Conservation (phyloP, 1,139 yeast species). For the Nadsonia starkeyi-henricii region DNA sequence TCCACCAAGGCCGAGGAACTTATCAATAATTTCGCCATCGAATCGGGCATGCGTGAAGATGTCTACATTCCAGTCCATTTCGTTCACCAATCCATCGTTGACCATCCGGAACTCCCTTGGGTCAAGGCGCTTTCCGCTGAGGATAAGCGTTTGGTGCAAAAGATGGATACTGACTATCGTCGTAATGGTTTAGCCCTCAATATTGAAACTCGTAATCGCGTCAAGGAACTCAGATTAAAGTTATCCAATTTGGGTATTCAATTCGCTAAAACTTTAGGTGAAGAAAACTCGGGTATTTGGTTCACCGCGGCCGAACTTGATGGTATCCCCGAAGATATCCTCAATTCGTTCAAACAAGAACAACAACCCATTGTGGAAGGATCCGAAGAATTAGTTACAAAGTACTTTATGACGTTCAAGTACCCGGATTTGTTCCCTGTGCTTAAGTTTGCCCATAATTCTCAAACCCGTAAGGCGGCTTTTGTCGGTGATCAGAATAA, state of each 20-base stretch:
- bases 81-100: constrained; percentile 26
- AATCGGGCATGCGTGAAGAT: constrained; percentile 52
- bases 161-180: constrained; percentile 39
- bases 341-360: constrained; percentile 39
- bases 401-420: constrained; percentile 59
- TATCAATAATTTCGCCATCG: constrained; percentile 44
- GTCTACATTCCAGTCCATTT: constrained; percentile 45
- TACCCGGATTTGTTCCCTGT: constrained; percentile 71
- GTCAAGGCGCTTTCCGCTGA: constrained; percentile 35
- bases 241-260: constrained; percentile 43
- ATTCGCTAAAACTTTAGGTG: constrained; percentile 54
- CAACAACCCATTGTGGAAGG: neutral
- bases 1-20: constrained; percentile 48
- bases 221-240: constrained; percentile 44
- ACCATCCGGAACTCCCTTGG: constrained; percentile 3
- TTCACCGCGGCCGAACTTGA: constrained; percentile 52
- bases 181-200: constrained; percentile 58
- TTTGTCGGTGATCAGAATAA: constrained; percentile 55
- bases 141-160: constrained; percentile 41
- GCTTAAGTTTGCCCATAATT: constrained; percentile 50
- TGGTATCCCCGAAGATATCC: constrained; percentile 57
- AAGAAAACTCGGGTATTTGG: constrained; percentile 45
- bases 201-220: constrained; percentile 37
- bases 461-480: constrained; percentile 53
- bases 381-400: constrained; percentile 9